Conservation (phyloP, 805 yeast species). For the Sporopachydermia quercuum region DNA sequence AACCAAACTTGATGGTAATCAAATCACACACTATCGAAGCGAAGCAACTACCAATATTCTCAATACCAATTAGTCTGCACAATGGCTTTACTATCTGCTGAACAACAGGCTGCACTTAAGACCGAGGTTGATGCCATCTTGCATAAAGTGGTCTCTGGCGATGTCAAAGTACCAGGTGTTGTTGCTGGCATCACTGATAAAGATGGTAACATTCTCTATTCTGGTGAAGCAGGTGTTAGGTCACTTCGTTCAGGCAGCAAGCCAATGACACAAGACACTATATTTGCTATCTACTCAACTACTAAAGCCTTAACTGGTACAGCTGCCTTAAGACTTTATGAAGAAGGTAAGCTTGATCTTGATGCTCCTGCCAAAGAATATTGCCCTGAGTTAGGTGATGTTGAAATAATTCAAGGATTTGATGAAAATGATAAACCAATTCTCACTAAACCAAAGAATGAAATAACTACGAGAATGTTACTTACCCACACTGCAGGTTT, state of each 20-base stretch:
- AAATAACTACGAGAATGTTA: constrained; percentile 21
- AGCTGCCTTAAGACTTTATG: constrained; percentile 18
- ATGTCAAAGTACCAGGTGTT: background rate
- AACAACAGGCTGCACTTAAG: background rate
- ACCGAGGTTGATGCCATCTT: background rate
- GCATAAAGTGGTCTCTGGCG: background rate
- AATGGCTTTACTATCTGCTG: background rate
- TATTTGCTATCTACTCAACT: background rate
- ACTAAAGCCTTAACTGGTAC: constrained; percentile 2
- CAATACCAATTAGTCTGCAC: background rate
- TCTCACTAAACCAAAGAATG: constrained; percentile 14
- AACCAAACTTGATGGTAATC: no score
- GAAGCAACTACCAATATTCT: no score
- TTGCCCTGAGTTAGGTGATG: constrained; percentile 17
- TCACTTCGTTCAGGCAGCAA: background rate
- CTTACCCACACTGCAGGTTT: constrained; percentile 26
- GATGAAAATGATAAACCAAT: constrained; percentile 15
- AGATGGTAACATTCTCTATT: constrained; percentile 1
- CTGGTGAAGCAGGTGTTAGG: constrained; percentile 2
- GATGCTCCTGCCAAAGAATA: constrained; percentile 19
- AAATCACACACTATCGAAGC: no score
- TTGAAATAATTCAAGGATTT: constrained; percentile 13
- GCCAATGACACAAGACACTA: constrained; percentile 1
- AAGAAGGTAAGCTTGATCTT: constrained; percentile 17
- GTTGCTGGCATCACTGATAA: constrained; percentile 1